Base-by-base conservation (phyloP, 306 rosid species). In the Prunus kanzakura region DNA sequence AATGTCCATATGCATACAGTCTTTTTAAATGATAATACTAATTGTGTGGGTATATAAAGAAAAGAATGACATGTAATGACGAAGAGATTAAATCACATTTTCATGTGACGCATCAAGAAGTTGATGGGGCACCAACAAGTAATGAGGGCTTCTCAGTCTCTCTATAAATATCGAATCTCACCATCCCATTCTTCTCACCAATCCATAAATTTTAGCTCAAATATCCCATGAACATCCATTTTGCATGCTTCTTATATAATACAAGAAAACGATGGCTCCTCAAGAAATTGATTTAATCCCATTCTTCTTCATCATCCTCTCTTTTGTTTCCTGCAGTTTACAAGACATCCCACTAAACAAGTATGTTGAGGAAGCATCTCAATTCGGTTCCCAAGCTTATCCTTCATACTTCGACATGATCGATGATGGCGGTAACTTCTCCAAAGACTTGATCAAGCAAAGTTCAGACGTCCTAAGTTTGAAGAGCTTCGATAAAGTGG, bases 341-440 rank as follows among this genome's bases (percentile, higher is more conserved):
- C 83, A 79, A 74, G 77, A 81, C 77, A 89, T 75, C 78, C 86
- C 82, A 79, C 78, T 63, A n/a, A 12, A 22, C 10, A 29, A 41
- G 35, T 19, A 45, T 41, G 64, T 32, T 61, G 51, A 50, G 3
- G 57, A 64, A 54, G 56, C 67, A 57, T 47, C 62, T 57, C 56
- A 52, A 15, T 43, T 55, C 61, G 81, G 61, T 74, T 68, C 70
- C 58, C 74, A 50, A 57, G 65, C 81, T 25, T 77, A 81, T 29
- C 75, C 81, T 30, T 76, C 85, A 0, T 72, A 65, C 81, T 65
- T 58, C 13, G 50, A 49, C 81, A 71, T 64, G 69, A 57, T 69
- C 51, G 76, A 69, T 60, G 85, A 82, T 64, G 85, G 86, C 50
- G 14, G 66, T 29, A 66, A 25, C 60, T 15, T 25, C 55, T 72